Evolutionary conservation across 1,284 basidiomycete species (phyloP).

Genomic region (Chiua sp.): DNA sequence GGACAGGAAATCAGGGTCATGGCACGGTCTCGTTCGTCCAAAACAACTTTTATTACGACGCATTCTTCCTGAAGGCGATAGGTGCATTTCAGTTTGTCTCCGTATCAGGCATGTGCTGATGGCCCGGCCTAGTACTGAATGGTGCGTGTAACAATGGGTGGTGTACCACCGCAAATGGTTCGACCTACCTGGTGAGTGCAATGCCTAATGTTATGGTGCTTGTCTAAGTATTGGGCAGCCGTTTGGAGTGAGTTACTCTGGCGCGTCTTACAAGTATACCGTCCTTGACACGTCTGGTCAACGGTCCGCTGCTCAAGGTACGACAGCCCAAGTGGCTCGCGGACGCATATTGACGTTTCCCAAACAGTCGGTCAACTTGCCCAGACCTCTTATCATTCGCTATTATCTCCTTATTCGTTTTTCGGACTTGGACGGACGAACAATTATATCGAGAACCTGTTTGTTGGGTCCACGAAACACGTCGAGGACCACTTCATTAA

Average conservation of each 20-base stretch:
- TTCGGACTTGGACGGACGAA: conserved; percentile 99
- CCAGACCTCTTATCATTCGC: conserved; percentile 89
- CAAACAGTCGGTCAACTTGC: conserved; percentile 86
- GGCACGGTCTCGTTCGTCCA: conserved; percentile 85
- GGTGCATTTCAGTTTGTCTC: conserved; percentile 49
- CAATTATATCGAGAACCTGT: conserved; percentile 98
- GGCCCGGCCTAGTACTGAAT: conserved; percentile 72
- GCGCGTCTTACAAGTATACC: conserved; percentile 97
- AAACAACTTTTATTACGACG: conserved; percentile 99
- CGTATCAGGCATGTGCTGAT: neutral
- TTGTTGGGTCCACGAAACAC: conserved; percentile 88
- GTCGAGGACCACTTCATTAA: conserved; percentile 76
- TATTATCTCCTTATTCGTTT: conserved; percentile 93
- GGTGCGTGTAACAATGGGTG: conserved; percentile 88
- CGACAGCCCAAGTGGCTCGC: neutral
- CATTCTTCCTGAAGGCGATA: conserved; percentile 98
- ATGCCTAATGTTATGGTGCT: neutral
- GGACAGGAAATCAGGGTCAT: conserved; percentile 69
- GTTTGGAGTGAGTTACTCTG: conserved; percentile 93
- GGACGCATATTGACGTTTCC: conserved; percentile 11
- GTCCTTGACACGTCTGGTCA: conserved; percentile 93
- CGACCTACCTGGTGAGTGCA: conserved; percentile 72
- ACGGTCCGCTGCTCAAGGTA: conserved; percentile 90
- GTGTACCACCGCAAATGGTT: conserved; percentile 68
- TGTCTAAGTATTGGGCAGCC: conserved; percentile 56